Percentiles rank a stretch among this genome's conserved stretches.
phyloP scores from a whole-genome alignment of 805 yeast species.

The Wickerhamiella lipophila region DNA sequence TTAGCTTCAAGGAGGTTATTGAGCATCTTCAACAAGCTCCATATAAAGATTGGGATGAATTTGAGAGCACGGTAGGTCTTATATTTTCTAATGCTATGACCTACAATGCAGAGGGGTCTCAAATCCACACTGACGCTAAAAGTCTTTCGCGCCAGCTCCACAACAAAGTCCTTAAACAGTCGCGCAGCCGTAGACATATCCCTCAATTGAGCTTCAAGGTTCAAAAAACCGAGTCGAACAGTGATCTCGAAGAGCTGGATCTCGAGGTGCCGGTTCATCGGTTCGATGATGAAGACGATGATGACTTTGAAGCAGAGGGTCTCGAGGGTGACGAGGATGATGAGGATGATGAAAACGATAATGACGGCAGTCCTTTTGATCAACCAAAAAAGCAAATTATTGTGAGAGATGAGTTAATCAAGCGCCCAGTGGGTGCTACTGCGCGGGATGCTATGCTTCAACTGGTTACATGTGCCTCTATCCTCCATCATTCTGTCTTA shows the following conservation, averaged over 20 bases:
- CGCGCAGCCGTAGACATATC: conserved; percentile 7
- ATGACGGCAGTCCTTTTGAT: conserved; percentile 10
- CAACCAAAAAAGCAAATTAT: conserved; percentile 17
- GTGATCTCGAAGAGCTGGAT: conserved; percentile 24
- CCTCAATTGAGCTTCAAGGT: not conserved
- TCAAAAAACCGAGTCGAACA: conserved; percentile 15
- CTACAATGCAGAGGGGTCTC: conserved; percentile 63
- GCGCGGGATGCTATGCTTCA: conserved; percentile 19
- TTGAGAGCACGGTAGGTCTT: conserved; percentile 44
- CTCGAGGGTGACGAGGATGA: conserved; percentile 24
- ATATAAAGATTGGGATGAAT: conserved; percentile 44
- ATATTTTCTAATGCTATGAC: conserved; percentile 69
- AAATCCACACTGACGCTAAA: conserved; percentile 58
- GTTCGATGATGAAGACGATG: conserved; percentile 17
- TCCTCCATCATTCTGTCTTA: conserved; percentile 13
- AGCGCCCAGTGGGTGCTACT: conserved; percentile 18
- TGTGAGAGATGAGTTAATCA: conserved; percentile 21
- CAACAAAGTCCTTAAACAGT: conserved; percentile 19
- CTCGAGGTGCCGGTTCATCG: conserved; percentile 21
- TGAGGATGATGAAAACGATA: conserved; percentile 19
- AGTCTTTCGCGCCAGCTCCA: conserved; percentile 42
- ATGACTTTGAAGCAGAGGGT: conserved; percentile 17
- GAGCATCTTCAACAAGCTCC: conserved; percentile 40
- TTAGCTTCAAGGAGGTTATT: conserved; percentile 52
- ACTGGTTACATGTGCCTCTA: conserved; percentile 19